Evolutionary conservation across 2,329 filamentous ascomycete species (phyloP), one percentile per base, ranked within the genome.

Genomic region (Diaporthe velutina): DNA sequence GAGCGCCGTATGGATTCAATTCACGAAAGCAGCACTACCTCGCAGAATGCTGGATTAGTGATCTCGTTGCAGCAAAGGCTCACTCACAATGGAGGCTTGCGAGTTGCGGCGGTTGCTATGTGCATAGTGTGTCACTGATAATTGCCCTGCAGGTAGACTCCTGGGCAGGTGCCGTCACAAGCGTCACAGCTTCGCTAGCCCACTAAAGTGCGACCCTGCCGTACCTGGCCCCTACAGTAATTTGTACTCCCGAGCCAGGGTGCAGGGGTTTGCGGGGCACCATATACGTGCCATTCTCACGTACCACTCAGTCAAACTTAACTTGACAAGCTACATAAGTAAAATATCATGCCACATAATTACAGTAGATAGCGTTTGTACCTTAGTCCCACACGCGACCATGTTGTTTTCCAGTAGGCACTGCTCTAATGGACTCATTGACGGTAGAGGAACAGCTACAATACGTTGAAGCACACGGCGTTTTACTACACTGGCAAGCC

Each of bases 101-200:
- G 35, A 52, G 64, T 38, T 52, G 64, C 42, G 33, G 64, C 45
- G 48, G 64, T 54, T 68, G 64, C 54, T 52, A 38, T 22, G 30
- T 54, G 33, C 55, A 22, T 22, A 25, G 64, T 52, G 64, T 68
- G 30, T 54, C 28, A 42, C 45, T 28, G 33, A 33, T 33, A 61
- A 55, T 28, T 45, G 19, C 33, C 35, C 48, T 64, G 45, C 57
- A 48, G 35, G 70, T 64, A 42, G 57, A 42, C 52, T 17, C 52
- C 52, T 28, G 28, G 28, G 52, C n/a, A 15, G 25, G 58, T 71
- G 48, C 57, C 45, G 64, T 68, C 48, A 54, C 64, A 52, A 28
- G 48, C 54, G 70, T 72, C 70, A 64, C 70, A 30, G 70, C 57
- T 54, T 72, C 48, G 17, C 48, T 64, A 64, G 57, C 45, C 57